Evolutionary conservation across 805 yeast species (phyloP).

Genomic region (Jamesozyma spencerorum): DNA sequence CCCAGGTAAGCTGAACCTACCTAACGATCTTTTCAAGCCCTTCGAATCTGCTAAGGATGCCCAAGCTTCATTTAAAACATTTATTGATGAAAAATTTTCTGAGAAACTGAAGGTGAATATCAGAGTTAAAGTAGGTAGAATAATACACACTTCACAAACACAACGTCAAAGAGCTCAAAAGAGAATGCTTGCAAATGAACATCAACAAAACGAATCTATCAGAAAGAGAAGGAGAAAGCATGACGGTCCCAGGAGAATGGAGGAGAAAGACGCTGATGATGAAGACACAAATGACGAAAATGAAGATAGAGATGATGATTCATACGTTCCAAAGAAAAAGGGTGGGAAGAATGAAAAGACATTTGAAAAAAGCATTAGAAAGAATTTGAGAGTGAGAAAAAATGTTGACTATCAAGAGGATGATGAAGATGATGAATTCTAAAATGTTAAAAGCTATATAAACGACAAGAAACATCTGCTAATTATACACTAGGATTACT

Average conservation of each 20-base stretch:
- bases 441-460: background rate
- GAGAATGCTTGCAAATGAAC: conserved; percentile 20
- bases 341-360: background rate
- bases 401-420: conserved; percentile 31
- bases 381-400: conserved; percentile 33
- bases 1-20: conserved; percentile 68
- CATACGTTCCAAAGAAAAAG: conserved; percentile 14
- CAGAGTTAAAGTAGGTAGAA: conserved; percentile 27
- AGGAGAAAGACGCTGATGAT: conserved; percentile 13
- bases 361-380: conserved; percentile 23
- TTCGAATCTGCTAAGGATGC: conserved; percentile 51
- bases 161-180: conserved; percentile 26
- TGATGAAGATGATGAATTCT: conserved; percentile 25
- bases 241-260: conserved; percentile 3
- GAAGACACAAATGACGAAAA: conserved; percentile 13
- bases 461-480: background rate
- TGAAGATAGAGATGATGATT: conserved; percentile 16
- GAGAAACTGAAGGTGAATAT: conserved; percentile 31
- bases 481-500: background rate
- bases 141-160: conserved; percentile 24
- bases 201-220: conserved; percentile 7
- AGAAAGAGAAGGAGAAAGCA: conserved; percentile 6
- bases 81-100: conserved; percentile 41
- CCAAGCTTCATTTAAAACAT: conserved; percentile 45
- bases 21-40: conserved; percentile 61